phyloP scores from a whole-genome alignment of 192 early-diverging fungal species.

The Rhizophagus sp. region DNA sequence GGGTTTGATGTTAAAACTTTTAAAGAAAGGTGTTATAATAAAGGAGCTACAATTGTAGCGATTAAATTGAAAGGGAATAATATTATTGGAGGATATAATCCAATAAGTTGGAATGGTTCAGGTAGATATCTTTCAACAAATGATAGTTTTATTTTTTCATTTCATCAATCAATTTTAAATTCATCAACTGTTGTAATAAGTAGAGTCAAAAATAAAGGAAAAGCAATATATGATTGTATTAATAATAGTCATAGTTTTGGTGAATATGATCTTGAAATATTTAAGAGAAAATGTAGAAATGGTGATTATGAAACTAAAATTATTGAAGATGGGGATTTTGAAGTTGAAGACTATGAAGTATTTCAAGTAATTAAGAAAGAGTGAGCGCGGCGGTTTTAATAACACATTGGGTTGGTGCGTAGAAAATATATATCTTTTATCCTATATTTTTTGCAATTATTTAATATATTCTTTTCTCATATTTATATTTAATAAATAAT shows the following conservation, averaged over 20 bases:
- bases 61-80: not conserved
- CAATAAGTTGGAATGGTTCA: not conserved
- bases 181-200: not conserved
- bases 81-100: conserved; percentile 20
- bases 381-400: too few species aligned
- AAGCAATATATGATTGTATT: not conserved
- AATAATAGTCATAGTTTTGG: not conserved
- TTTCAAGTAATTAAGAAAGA: not conserved
- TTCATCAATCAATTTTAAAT: not conserved
- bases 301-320: not conserved
- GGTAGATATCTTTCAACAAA: not conserved
- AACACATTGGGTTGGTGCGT: too few species aligned
- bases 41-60: conserved; percentile 2
- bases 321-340: not conserved
- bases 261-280: not conserved
- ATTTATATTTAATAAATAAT: too few species aligned
- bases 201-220: not conserved
- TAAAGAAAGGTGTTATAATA: conserved; percentile 13
- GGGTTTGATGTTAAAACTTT: not conserved
- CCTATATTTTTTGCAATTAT: too few species aligned
- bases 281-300: not conserved
- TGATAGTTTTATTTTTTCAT: conserved; percentile 7
- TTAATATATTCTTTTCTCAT: too few species aligned
- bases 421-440: too few species aligned
- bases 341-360: too few species aligned